These are phyloP conservation scores for Hypseocharis bilobata DNA, from an alignment of 441 rosid species.

Conservation along the genomic window DNA sequence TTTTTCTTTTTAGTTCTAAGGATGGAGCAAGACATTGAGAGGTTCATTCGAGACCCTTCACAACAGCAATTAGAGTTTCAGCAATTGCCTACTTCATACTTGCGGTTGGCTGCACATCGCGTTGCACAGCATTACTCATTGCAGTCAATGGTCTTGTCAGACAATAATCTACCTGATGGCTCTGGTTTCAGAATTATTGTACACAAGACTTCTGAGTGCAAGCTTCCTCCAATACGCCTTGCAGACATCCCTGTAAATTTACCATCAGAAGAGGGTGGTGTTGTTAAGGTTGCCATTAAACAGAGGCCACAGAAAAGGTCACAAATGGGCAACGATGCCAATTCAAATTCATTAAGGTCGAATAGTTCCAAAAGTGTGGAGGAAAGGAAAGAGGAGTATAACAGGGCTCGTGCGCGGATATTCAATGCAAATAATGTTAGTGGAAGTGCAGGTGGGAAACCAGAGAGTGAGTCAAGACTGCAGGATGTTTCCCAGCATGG, in stretches of 20 bases:
- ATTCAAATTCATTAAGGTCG: slow-evolving; percentile 40
- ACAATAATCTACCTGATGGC: slow-evolving; percentile 53
- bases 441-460: slow-evolving; percentile 28
- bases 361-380: slow-evolving; percentile 60
- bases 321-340: slow-evolving; percentile 27
- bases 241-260: slow-evolving; percentile 64
- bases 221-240: slow-evolving; percentile 49
- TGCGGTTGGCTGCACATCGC: slow-evolving; percentile 77
- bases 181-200: slow-evolving; percentile 63
- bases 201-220: slow-evolving; percentile 52
- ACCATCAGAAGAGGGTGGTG: slow-evolving; percentile 47
- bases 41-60: slow-evolving; percentile 49
- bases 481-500: slow-evolving; percentile 38
- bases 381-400: slow-evolving; percentile 79
- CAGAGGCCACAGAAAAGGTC: slow-evolving; percentile 60
- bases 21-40: slow-evolving; percentile 75
- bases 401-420: slow-evolving; percentile 70
- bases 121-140: slow-evolving; percentile 72
- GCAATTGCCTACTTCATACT: slow-evolving; percentile 71
- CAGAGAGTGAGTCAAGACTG: slow-evolving; percentile 38
- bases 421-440: slow-evolving; percentile 39
- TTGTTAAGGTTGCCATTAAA: slow-evolving; percentile 58
- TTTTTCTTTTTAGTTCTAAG: slow-evolving; percentile 44
- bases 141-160: slow-evolving; percentile 74
- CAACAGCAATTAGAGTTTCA: slow-evolving; percentile 67